Conservation (phyloP, 1,284 basidiomycete genomes). For the Lignosus rhinocerotis region DNA sequence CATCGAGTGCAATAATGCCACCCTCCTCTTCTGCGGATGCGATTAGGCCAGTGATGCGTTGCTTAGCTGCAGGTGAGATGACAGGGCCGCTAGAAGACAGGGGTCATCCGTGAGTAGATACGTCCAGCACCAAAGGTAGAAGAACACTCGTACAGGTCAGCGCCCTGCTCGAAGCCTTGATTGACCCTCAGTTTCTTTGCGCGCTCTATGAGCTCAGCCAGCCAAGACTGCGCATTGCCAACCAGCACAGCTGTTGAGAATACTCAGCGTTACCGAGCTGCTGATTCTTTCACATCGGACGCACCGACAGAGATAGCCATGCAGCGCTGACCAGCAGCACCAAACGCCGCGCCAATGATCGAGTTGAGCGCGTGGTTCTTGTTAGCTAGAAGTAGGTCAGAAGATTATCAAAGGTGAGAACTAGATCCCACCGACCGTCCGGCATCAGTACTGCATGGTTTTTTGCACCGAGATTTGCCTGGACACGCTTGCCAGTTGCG, state of each 20-base stretch:
- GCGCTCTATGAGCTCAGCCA: constrained; percentile 86
- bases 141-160: constrained; percentile 74
- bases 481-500: constrained; percentile 89
- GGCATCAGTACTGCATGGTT: constrained; percentile 96
- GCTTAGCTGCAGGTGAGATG: constrained; percentile 87
- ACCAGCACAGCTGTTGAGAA: constrained; percentile 71
- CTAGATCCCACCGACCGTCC: constrained; percentile 61
- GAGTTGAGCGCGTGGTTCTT: constrained; percentile 94
- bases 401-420: neutral
- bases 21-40: constrained; percentile 83
- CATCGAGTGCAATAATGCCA: constrained; percentile 88
- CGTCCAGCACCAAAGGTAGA: neutral
- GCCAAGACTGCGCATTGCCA: constrained; percentile 80
- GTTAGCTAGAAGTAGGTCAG: constrained; percentile 62
- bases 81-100: constrained; percentile 77
- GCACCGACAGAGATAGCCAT: constrained; percentile 91
- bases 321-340: constrained; percentile 96
- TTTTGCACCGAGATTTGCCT: constrained; percentile 93
- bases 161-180: constrained; percentile 86
- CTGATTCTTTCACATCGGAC: neutral
- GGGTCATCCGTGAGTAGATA: neutral
- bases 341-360: constrained; percentile 93
- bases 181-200: constrained; percentile 82
- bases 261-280: neutral
- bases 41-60: constrained; percentile 79